Evolutionary conservation across 495 filamentous ascomycete species (phyloP).

Genomic region (Aspergillus sclerotiicarbonarius): DNA sequence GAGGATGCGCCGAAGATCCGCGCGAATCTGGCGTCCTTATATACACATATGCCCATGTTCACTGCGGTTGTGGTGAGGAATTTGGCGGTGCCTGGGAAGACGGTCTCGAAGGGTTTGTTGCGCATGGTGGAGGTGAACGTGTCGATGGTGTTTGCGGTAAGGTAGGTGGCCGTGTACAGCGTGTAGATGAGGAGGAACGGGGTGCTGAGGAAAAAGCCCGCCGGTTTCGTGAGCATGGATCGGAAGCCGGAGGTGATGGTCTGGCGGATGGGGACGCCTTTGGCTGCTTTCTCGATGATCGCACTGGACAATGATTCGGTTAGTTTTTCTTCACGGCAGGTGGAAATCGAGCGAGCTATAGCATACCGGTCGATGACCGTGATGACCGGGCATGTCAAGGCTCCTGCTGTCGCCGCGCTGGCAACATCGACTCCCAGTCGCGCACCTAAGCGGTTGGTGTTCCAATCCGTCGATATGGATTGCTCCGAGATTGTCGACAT

Average conservation of each 20-base stretch:
- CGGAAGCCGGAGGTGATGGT: constrained; percentile 64
- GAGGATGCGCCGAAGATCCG: constrained; percentile 66
- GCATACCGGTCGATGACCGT: constrained; percentile 86
- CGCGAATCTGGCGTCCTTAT: constrained; percentile 89
- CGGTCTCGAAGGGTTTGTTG: constrained; percentile 52
- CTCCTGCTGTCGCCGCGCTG: constrained; percentile 75
- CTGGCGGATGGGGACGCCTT: constrained; percentile 64
- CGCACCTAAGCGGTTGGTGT: constrained; percentile 67
- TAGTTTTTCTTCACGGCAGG: constrained; percentile 6
- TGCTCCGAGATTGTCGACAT: constrained; percentile 29
- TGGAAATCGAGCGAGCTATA: too few relatives aligned
- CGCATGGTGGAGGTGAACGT: constrained; percentile 67
- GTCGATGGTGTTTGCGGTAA: constrained; percentile 86
- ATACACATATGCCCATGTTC: constrained; percentile 87
- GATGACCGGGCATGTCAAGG: constrained; percentile 81
- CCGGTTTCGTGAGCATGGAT: constrained; percentile 65
- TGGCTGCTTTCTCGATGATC: constrained; percentile 94
- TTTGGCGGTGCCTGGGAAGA: constrained; percentile 74
- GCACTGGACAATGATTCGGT: constrained; percentile 49
- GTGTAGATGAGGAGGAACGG: constrained; percentile 86
- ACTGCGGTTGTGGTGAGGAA: constrained; percentile 79
- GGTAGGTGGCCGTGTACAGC: constrained; percentile 87
- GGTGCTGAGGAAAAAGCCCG: constrained; percentile 67
- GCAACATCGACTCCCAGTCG: constrained; percentile 70
- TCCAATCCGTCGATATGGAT: constrained; percentile 57